Conservation (phyloP, 352 stramenopile species). For the Phytopythium aichiense region DNA sequence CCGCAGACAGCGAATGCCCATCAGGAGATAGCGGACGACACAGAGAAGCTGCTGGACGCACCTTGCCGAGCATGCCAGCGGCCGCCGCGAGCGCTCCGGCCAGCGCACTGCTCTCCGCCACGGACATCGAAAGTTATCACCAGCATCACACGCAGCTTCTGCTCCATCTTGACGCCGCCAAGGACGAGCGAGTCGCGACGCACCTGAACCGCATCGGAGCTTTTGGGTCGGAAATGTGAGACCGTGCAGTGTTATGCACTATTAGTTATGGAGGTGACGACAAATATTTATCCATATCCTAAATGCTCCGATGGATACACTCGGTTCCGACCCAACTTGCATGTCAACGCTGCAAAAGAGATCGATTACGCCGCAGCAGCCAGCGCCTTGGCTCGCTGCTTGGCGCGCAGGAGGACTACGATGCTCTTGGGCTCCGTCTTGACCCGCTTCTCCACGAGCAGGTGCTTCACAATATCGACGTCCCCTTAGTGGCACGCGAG, state of each 20-base stretch:
- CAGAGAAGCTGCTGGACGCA: not conserved
- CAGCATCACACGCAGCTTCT: not conserved
- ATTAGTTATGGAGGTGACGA: no score
- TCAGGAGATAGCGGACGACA: not conserved
- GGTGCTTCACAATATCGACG: constrained; percentile 17
- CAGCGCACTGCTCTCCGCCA: constrained; percentile 27
- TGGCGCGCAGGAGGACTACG: not conserved
- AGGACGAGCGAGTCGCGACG: not conserved
- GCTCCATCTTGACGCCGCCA: not conserved
- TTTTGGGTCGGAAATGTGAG: not conserved
- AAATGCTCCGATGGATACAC: no score
- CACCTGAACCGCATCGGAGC: no score
- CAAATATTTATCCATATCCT: no score
- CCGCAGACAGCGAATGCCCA: not conserved
- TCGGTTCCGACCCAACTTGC: no score
- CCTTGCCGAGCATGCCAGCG: constrained; percentile 57
- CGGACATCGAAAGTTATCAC: not conserved
- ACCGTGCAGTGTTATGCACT: no score
- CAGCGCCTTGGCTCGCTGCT: not conserved
- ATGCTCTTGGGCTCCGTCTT: not conserved
- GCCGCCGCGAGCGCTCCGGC: constrained; percentile 51
- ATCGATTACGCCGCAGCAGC: no score
- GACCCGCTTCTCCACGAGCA: constrained; percentile 23
- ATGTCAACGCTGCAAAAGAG: no score
- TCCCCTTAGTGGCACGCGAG: not conserved